These are phyloP conservation scores for Diutina rugosa DNA, from an alignment of 1,139 yeast species.

Conservation along the genomic window DNA sequence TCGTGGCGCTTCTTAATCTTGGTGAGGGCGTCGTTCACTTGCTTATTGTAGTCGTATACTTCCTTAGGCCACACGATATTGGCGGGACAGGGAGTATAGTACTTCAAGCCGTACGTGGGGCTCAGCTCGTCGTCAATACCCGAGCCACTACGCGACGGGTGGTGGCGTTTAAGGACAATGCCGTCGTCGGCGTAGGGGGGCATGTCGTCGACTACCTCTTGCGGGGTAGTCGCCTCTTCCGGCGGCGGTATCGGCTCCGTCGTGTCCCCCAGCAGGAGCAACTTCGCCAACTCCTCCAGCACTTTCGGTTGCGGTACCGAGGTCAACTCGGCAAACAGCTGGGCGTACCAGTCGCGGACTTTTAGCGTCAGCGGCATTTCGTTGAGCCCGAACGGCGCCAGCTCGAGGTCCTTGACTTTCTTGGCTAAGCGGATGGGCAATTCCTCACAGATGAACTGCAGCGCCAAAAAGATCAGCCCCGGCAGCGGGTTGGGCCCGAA, in stretches of 20 bases:
- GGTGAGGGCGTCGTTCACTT: conserved; percentile 52
- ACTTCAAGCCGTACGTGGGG: conserved; percentile 40
- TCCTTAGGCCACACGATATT: conserved; percentile 59
- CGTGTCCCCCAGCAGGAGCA: conserved; percentile 11
- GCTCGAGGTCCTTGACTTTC: conserved; percentile 73
- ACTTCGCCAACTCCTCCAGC: conserved; percentile 21
- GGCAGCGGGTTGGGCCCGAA: conserved; percentile 72
- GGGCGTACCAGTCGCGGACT: conserved; percentile 86
- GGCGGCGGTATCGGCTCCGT: background rate
- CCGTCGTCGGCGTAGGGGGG: conserved; percentile 36
- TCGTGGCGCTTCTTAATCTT: conserved; percentile 77
- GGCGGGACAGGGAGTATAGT: conserved; percentile 44
- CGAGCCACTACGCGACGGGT: conserved; percentile 7
- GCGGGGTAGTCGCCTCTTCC: conserved; percentile 10
- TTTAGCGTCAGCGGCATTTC: conserved; percentile 63
- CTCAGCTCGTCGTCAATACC: conserved; percentile 5
- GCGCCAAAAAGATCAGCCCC: conserved; percentile 71
- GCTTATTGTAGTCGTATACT: conserved; percentile 57
- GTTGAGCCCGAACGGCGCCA: conserved; percentile 62
- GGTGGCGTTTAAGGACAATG: conserved; percentile 24
- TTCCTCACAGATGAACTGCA: conserved; percentile 78
- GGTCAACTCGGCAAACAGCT: conserved; percentile 74
- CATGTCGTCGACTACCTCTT: conserved; percentile 6
- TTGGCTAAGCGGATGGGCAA: conserved; percentile 80
- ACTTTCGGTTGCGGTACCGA: conserved; percentile 37